Base-by-base conservation (phyloP, 1,284 basidiomycete genomes). In the Cryptococcus hybrid region DNA sequence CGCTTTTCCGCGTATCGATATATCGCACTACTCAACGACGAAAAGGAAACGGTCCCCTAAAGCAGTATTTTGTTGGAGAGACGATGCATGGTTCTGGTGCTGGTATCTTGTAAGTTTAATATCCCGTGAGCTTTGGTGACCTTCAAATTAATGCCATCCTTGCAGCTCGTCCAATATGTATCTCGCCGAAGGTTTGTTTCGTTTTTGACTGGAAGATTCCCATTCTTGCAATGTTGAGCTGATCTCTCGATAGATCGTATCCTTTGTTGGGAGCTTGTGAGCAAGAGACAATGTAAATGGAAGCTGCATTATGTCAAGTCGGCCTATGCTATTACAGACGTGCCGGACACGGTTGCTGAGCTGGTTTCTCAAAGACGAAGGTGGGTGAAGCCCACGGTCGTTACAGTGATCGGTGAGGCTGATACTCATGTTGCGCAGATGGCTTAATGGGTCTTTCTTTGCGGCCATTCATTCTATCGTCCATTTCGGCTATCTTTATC, bases 371-470 rank as follows among this genome's bases (percentile, higher is more conserved):
- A 96, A 73, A 87, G 93, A 56, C 84, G 93, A 54, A 86, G 93
- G 58, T 67, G 11, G 44, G 53, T 52, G 18, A 24, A 30, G 30
- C 3, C 42, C 43, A 30, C 34, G 38, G 34, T 13, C 13, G 2
- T 9, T n/a, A 7, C 4, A 35, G 30, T 6, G 24, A 9, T 37
- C 2, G 2, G 34, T 11, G 11, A 30, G 36, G 39, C 38, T 51
- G 35, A 39, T 24, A 44, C 51, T 18, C 11, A 39, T n/a, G 49
- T 42, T 55, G 18, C 50, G 34, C 47, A 73, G 69, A 53, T 96
- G 95, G 95, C 83, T 98, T 43, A 99, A 98, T 72, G 95, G 95
- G 5, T 94, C 91, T 5, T 97, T 98, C 84, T 95, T 95, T 72
- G 95, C 94, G 2, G 91, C 90, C 0, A 85, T 94, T 43, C 91